These are phyloP conservation scores for Pseudotsuga menziesii DNA, from an alignment of 75 land plant genomes.

Conservation along the genomic window DNA sequence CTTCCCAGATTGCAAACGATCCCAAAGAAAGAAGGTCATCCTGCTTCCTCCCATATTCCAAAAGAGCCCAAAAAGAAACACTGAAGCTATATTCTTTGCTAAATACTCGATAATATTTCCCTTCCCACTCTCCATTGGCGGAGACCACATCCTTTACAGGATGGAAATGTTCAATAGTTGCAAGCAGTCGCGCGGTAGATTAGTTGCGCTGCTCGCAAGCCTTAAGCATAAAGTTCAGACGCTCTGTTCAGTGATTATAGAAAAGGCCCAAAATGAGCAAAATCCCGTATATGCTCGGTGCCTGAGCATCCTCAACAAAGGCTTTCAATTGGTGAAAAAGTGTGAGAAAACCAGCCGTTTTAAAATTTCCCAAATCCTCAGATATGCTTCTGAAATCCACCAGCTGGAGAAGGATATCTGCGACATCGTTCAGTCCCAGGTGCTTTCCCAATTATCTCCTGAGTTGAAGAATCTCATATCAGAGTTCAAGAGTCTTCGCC, in stretches of 20 bases:
- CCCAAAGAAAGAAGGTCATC: no score
- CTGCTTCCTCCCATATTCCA: no score
- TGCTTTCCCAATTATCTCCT: background rate
- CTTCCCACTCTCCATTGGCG: no score
- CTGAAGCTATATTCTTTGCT: no score
- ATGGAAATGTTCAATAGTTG: background rate
- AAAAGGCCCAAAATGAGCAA: background rate
- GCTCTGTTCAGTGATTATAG: background rate
- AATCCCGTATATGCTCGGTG: background rate
- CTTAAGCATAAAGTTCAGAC: background rate
- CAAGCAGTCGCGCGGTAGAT: background rate
- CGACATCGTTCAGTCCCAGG: background rate
- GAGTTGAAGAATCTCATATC: background rate
- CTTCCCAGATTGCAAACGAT: no score
- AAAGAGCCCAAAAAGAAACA: no score
- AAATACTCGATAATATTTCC: no score
- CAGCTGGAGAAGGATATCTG: background rate
- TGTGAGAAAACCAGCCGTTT: background rate
- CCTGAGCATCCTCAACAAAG: background rate
- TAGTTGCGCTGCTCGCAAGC: background rate
- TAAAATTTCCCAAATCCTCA: background rate
- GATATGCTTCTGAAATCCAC: background rate
- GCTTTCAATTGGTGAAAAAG: background rate
- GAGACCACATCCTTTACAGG: background rate
- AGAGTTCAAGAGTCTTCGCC: background rate